phyloP scores from a whole-genome alignment of 805 yeast species.

The Ogataea sp. region DNA sequence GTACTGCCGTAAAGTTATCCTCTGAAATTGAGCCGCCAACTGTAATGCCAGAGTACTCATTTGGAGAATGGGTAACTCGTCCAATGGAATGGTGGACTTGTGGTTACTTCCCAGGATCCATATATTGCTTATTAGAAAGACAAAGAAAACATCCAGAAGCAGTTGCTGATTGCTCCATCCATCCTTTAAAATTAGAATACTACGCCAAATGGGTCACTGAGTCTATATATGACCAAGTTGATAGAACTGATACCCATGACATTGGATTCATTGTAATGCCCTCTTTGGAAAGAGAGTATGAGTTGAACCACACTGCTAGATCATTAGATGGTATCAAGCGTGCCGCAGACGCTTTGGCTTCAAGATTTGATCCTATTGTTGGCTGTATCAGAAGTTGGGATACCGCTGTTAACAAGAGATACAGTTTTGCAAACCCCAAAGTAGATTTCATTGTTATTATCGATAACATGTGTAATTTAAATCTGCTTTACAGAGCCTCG shows the following conservation, averaged over 20 bases:
- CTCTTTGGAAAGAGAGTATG: conserved; percentile 17
- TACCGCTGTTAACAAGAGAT: conserved; percentile 10
- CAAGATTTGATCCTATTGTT: conserved; percentile 15
- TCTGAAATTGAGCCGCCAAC: background rate
- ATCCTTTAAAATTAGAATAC: background rate
- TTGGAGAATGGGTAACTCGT: background rate
- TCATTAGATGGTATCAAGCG: conserved; percentile 13
- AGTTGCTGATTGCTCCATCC: background rate
- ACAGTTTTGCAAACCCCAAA: conserved; percentile 9
- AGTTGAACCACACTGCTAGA: conserved; percentile 9
- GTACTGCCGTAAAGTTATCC: background rate
- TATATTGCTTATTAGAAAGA: conserved; percentile 1
- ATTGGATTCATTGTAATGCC: conserved; percentile 22
- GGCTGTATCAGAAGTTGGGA: conserved; percentile 23
- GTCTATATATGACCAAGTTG: conserved; percentile 1
- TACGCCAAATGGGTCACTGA: conserved; percentile 1
- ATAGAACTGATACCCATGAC: conserved; percentile 21
- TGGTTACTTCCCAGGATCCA: conserved; percentile 2
- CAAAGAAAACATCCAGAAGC: background rate
- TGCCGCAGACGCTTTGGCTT: conserved; percentile 22
- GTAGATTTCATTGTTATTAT: conserved; percentile 23
- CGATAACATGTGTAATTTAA: conserved; percentile 7
- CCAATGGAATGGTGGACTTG: conserved; percentile 4
- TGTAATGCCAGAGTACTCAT: conserved; percentile 1
- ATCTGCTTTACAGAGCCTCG: conserved; percentile 21